Percentiles rank a stretch among this genome's conserved stretches.
Conservation (phyloP, 495 filamentous ascomycete genomes). For the Pyrenopolyporus hunteri region DNA sequence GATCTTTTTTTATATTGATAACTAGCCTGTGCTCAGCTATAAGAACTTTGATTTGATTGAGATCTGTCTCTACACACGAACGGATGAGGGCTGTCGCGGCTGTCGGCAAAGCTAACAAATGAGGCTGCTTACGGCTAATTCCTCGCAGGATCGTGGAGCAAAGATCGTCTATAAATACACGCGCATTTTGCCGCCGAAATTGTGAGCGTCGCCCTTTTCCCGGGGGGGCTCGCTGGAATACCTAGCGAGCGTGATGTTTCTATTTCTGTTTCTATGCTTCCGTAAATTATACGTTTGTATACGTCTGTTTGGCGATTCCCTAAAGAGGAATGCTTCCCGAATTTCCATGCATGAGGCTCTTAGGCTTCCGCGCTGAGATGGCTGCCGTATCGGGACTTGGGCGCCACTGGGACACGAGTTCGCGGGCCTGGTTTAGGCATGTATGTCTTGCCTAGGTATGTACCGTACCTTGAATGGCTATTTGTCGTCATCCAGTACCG, state of each 20-base stretch:
- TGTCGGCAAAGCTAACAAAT: neutral
- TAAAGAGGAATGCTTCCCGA: conserved; percentile 34
- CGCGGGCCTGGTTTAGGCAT: conserved; percentile 1
- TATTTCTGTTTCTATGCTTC: neutral
- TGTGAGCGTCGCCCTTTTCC: too few species aligned
- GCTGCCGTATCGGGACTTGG: conserved; percentile 17
- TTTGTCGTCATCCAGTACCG: conserved; percentile 11
- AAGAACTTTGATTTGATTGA: too few species aligned
- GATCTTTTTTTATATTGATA: too few species aligned
- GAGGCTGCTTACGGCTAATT: neutral
- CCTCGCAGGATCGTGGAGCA: conserved; percentile 1
- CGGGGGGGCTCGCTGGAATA: neutral
- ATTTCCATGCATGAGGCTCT: conserved; percentile 38
- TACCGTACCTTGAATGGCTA: conserved; percentile 2
- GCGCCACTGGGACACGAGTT: conserved; percentile 12
- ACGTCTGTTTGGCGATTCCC: neutral
- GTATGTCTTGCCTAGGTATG: conserved; percentile 33
- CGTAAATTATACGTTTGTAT: neutral
- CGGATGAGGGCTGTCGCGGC: too few species aligned
- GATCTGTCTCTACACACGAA: too few species aligned
- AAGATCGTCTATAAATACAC: neutral
- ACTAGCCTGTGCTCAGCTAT: too few species aligned
- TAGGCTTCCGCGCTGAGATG: conserved; percentile 11
- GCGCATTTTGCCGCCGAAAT: neutral
- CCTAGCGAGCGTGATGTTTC: too few species aligned